Percentiles rank a stretch among this genome's conserved stretches.
Conservation (phyloP, 306 rosid genomes). For the Trifolium pratense region DNA sequence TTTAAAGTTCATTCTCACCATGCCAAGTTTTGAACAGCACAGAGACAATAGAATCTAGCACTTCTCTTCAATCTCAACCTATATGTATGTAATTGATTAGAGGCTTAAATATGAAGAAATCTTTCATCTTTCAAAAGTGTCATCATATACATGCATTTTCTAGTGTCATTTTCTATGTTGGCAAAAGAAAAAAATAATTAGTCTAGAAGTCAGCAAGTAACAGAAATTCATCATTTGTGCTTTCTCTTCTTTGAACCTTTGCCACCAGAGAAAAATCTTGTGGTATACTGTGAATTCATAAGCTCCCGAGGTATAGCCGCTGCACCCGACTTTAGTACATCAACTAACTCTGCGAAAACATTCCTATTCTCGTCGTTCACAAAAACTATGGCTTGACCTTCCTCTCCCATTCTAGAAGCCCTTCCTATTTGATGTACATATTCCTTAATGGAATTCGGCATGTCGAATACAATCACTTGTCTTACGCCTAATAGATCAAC, state of each 20-base stretch:
- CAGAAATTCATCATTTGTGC: constrained; percentile 34
- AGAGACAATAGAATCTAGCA: constrained; percentile 14
- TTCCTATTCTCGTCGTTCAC: constrained; percentile 73
- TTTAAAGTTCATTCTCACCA: no score
- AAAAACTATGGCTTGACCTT: constrained; percentile 74
- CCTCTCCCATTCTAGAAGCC: constrained; percentile 89
- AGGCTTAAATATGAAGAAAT: constrained; percentile 21
- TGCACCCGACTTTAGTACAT: constrained; percentile 64
- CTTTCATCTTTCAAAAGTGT: constrained; percentile 23
- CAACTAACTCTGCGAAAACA: constrained; percentile 62
- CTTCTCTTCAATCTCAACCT: constrained; percentile 11
- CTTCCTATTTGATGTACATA: constrained; percentile 89
- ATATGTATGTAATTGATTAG: constrained; percentile 11
- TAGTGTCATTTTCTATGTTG: constrained; percentile 26
- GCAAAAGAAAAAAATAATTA: background rate
- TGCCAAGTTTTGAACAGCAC: no score
- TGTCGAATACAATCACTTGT: constrained; percentile 82
- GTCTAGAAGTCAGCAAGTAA: constrained; percentile 14
- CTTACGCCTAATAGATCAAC: constrained; percentile 76
- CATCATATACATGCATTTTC: constrained; percentile 36
- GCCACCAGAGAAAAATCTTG: constrained; percentile 44
- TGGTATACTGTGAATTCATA: constrained; percentile 51
- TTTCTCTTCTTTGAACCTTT: constrained; percentile 54
- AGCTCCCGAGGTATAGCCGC: constrained; percentile 80
- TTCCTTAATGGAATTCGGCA: constrained; percentile 82